Evolutionary conservation across 2,329 filamentous ascomycete genomes (phyloP), one percentile per base, ranked within the genome.

Genomic region (Lachnellula cervina): DNA sequence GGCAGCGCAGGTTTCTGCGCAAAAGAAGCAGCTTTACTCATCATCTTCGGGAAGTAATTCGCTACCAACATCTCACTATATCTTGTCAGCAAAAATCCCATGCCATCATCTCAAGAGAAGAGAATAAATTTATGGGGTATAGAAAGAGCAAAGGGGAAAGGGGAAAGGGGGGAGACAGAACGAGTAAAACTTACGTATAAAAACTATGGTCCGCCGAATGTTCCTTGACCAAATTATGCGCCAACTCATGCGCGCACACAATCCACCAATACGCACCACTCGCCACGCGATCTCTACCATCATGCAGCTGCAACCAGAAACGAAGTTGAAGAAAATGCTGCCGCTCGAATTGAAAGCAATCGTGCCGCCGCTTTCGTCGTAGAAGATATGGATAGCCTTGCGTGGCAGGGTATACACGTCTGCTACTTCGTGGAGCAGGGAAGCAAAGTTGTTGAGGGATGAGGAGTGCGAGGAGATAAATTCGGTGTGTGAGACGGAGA

Each of bases 291-390:
- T 59, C 76, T 71, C 14, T 74, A 66, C 45, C 28, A 2, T 82
- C 77, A 67, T 97, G 93, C 34, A 97, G 73, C 66, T 93, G 85
- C 58, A 87, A 73, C 70, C 92, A 97, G 76, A 90, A 96, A 17
- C 89, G 80, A 61, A 80, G 68, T 99, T 99, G 77, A 91, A 97
- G 75, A 97, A 99, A 32, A 99, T 82, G 65, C 87, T 90, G 38
- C 93, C 92, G 40, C 80, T 83, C 8, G 82, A 81, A 70, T 99
- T 99, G 78, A 99, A 99, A 0, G 93, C 94, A 60, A 99, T 96
- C 0, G 90, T 92, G 54, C 82, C 83, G 4, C 90, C 89, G 3
- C 76, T 73, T 42, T 87, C 82, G 64, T 97, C 92, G 65, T 91
- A 90, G 74, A 93, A 97, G 50, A 97, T 88, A 69, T 95, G 93